Conservation (phyloP, 2,329 filamentous ascomycete species). For the Apiospora marii region DNA sequence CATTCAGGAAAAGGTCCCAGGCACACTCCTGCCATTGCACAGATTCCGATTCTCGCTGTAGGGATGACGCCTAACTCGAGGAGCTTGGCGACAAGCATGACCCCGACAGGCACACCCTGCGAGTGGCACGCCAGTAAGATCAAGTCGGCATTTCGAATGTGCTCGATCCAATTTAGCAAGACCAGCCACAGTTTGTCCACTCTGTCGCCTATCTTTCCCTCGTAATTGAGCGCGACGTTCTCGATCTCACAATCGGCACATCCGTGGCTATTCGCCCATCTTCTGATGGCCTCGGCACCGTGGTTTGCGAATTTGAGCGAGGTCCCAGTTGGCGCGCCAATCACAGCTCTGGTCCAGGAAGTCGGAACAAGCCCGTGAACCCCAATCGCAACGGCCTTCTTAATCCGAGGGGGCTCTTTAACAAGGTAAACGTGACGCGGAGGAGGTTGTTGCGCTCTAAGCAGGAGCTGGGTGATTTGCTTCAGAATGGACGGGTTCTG, state of each 20-base stretch:
- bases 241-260: constrained; percentile 83
- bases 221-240: constrained; percentile 92
- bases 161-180: constrained; percentile 92
- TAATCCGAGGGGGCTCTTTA: constrained; percentile 75
- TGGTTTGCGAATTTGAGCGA: constrained; percentile 92
- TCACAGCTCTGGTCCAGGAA: constrained; percentile 83
- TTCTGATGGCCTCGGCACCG: constrained; percentile 81
- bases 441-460: constrained; percentile 62
- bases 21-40: constrained; percentile 90
- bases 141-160: constrained; percentile 86
- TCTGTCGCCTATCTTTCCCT: constrained; percentile 88
- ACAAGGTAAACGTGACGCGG: constrained; percentile 76
- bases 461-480: constrained; percentile 66
- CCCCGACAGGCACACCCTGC: constrained; percentile 91
- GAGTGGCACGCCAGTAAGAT: constrained; percentile 94
- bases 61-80: constrained; percentile 88
- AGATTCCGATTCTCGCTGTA: constrained; percentile 81
- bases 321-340: constrained; percentile 94
- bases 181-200: constrained; percentile 95
- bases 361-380: constrained; percentile 95
- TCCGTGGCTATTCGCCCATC: constrained; percentile 80
- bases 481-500: constrained; percentile 75
- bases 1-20: constrained; percentile 93
- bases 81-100: constrained; percentile 92
- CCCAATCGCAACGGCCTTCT: constrained; percentile 89